A percentile compares a stretch with the other conserved stretches of the same genome.
Conservation (phyloP, 768 basidiomycete genomes). For the Gautieria morchelliformis region DNA sequence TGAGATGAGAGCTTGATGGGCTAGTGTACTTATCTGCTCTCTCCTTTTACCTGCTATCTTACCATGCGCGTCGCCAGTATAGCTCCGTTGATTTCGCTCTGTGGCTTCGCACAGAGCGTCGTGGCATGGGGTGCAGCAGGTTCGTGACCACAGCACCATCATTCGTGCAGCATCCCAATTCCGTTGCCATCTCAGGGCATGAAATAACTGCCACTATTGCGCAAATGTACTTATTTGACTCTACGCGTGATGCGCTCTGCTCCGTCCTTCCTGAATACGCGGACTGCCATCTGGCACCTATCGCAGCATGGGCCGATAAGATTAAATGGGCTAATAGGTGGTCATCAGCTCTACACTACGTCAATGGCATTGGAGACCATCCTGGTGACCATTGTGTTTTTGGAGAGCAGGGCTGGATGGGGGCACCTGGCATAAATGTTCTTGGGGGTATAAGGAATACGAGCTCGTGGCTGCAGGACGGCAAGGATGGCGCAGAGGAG, state of each 20-base stretch:
- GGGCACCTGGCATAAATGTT: constrained; percentile 49
- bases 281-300: constrained; percentile 70
- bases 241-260: constrained; percentile 56
- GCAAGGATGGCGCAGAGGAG: constrained; percentile 45
- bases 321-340: constrained; percentile 52
- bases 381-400: constrained; percentile 70
- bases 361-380: constrained; percentile 65
- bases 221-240: constrained; percentile 79
- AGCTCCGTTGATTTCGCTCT: not conserved
- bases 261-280: constrained; percentile 46
- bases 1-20: no score
- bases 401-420: constrained; percentile 67
- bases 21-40: not conserved
- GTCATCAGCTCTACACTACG: constrained; percentile 69
- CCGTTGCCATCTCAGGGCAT: constrained; percentile 46
- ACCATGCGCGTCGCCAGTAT: constrained; percentile 8
- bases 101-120: not conserved
- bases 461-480: constrained; percentile 42
- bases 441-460: constrained; percentile 73
- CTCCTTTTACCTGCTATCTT: not conserved
- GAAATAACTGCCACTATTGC: constrained; percentile 93
- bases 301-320: constrained; percentile 86
- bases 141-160: not conserved
- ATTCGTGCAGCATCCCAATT: not conserved
- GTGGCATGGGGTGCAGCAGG: constrained; percentile 25